Percentiles rank a stretch among this genome's conserved stretches.
These are phyloP conservation scores for Bipolaris gigantea DNA, from an alignment of 2,329 filamentous ascomycete species.

Conservation along the genomic window DNA sequence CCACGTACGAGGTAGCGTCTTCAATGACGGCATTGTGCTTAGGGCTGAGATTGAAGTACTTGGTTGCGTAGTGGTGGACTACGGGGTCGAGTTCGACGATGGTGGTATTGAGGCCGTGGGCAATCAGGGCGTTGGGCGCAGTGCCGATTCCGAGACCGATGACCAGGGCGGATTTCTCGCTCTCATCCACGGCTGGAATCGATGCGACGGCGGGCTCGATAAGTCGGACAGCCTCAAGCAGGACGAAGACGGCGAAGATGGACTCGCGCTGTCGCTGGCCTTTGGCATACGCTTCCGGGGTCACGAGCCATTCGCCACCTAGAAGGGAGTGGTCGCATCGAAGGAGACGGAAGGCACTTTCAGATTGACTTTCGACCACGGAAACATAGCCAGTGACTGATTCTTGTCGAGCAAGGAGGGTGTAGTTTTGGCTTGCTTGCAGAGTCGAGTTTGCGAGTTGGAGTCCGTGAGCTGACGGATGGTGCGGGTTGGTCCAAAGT, in stretches of 20 bases:
- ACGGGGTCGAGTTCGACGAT: conserved; percentile 93
- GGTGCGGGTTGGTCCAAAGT: conserved; percentile 72
- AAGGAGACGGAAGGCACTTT: conserved; percentile 75
- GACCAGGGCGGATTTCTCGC: conserved; percentile 76
- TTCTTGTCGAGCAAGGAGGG: conserved; percentile 77
- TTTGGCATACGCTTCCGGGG: conserved; percentile 43
- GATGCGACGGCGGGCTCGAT: conserved; percentile 54
- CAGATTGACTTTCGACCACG: conserved; percentile 71
- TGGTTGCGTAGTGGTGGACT: conserved; percentile 78
- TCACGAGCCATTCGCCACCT: conserved; percentile 84
- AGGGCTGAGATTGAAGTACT: conserved; percentile 77
- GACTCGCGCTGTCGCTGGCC: conserved; percentile 70
- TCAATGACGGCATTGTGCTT: conserved; percentile 80
- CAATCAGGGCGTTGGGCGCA: conserved; percentile 80
- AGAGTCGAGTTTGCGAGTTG: conserved; percentile 68
- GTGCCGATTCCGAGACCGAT: conserved; percentile 94
- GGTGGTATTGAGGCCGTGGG: conserved; percentile 88
- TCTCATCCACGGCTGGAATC: conserved; percentile 53
- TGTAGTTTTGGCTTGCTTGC: conserved; percentile 63
- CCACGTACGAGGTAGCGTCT: conserved; percentile 75
- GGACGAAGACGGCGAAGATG: conserved; percentile 94
- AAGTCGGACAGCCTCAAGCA: conserved; percentile 88
- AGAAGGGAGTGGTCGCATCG: conserved; percentile 93
- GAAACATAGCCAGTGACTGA: conserved; percentile 91
- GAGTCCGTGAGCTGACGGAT: conserved; percentile 63